Conservation (phyloP, 306 rosid species). For the Arachis stenosperma region DNA sequence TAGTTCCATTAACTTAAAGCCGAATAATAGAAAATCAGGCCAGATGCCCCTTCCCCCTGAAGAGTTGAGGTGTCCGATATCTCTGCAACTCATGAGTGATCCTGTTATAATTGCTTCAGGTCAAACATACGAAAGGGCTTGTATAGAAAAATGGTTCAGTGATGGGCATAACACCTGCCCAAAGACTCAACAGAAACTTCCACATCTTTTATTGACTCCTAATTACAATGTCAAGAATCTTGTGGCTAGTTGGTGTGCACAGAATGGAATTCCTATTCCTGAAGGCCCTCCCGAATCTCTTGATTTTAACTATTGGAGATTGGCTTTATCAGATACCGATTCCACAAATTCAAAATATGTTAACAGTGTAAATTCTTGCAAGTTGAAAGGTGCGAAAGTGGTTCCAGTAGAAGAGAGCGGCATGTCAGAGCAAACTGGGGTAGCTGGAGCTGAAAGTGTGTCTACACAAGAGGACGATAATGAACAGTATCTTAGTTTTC, state of each 20-base stretch:
- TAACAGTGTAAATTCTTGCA: slow-evolving; percentile 58
- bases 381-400: slow-evolving; percentile 69
- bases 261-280: slow-evolving; percentile 67
- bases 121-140: slow-evolving; percentile 85
- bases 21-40: slow-evolving; percentile 58
- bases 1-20: slow-evolving; percentile 64
- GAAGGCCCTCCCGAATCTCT: slow-evolving; percentile 80
- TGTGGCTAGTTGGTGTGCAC: slow-evolving; percentile 80
- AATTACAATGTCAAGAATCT: slow-evolving; percentile 87
- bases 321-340: slow-evolving; percentile 66
- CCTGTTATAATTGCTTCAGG: slow-evolving; percentile 91
- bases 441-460: slow-evolving; percentile 45
- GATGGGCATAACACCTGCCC: slow-evolving; percentile 88
- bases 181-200: slow-evolving; percentile 68
- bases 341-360: slow-evolving; percentile 57
- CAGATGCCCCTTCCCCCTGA: slow-evolving; percentile 79
- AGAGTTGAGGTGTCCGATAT: slow-evolving; percentile 87
- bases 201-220: slow-evolving; percentile 77
- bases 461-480: slow-evolving; percentile 45
- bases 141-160: slow-evolving; percentile 83
- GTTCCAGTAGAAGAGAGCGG: slow-evolving; percentile 75
- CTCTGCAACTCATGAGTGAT: slow-evolving; percentile 84
- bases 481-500: slow-evolving; percentile 51
- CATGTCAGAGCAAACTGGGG: slow-evolving; percentile 50
- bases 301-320: slow-evolving; percentile 80